These are phyloP conservation scores for Blastocystis sp. DNA, from an alignment of 352 stramenopile species.

Conservation along the genomic window DNA sequence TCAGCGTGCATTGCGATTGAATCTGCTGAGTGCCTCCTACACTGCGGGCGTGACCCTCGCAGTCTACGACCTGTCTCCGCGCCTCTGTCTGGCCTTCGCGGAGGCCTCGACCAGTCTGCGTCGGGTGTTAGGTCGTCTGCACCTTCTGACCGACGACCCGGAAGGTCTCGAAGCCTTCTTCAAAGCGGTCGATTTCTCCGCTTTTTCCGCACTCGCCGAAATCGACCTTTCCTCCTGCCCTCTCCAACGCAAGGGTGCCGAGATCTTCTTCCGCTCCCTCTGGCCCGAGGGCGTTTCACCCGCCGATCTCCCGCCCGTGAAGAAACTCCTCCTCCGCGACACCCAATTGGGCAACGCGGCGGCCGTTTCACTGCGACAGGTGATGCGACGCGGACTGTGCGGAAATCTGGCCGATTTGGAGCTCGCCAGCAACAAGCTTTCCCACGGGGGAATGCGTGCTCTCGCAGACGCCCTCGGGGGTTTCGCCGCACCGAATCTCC, in stretches of 20 bases:
- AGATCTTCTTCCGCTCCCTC: slow-evolving; percentile 40
- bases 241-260: slow-evolving; percentile 3
- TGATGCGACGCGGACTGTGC: slow-evolving; percentile 10
- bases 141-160: background rate
- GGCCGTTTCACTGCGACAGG: background rate
- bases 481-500: slow-evolving; percentile 27
- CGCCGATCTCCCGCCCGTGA: background rate
- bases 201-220: slow-evolving; percentile 3
- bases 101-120: slow-evolving; percentile 21
- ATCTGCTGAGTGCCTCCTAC: background rate
- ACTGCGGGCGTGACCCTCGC: background rate
- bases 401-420: slow-evolving; percentile 50
- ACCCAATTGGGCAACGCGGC: background rate
- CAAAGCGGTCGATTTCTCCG: slow-evolving; percentile 40
- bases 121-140: background rate
- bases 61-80: slow-evolving; percentile 24
- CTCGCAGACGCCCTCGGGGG: background rate
- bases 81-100: slow-evolving; percentile 32
- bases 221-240: slow-evolving; percentile 26
- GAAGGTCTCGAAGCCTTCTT: slow-evolving; percentile 52
- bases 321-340: background rate
- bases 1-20: background rate
- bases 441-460: background rate
- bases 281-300: slow-evolving; percentile 35
- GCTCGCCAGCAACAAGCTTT: slow-evolving; percentile 36